These are phyloP conservation scores for Cutaneotrichosporon sp. DNA, from an alignment of 1,284 basidiomycete species.

Conservation along the genomic window DNA sequence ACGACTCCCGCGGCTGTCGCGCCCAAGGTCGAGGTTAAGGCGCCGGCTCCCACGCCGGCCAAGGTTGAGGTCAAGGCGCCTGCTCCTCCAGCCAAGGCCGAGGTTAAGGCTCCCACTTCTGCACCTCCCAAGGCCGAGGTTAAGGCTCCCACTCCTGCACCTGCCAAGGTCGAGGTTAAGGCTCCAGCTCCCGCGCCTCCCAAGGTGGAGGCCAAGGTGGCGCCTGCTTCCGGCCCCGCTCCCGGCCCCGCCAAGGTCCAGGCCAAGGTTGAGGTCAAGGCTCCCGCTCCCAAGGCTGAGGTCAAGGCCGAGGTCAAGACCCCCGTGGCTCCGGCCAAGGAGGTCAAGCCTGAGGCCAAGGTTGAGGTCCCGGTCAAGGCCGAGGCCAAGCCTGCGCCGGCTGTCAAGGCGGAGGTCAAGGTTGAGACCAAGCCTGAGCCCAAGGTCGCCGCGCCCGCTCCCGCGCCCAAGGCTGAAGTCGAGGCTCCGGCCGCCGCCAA, in stretches of 20 bases:
- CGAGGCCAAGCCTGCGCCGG: background rate
- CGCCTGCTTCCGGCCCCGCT: background rate
- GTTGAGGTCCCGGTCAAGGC: background rate
- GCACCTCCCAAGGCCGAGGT: background rate
- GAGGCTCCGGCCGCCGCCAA: background rate
- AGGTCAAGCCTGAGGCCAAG: background rate
- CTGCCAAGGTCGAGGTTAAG: background rate
- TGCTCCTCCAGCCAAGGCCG: no score
- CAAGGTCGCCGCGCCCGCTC: background rate
- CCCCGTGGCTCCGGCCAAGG: background rate
- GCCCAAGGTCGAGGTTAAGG: background rate
- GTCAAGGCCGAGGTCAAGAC: background rate
- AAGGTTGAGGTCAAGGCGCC: no score
- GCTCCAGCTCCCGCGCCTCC: no score
- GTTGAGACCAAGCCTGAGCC: background rate
- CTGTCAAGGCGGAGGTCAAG: background rate
- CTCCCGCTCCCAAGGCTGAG: background rate
- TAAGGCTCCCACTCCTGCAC: no score
- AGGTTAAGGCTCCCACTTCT: no score
- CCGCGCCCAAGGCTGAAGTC: background rate
- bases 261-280: background rate
- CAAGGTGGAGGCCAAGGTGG: background rate
- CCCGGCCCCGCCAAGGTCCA: no score
- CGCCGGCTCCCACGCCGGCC: background rate
- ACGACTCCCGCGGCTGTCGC: no score